Evolutionary conservation across 108 stramenopile species (phyloP).

Genomic region (Stephanodiscus minutulus): DNA sequence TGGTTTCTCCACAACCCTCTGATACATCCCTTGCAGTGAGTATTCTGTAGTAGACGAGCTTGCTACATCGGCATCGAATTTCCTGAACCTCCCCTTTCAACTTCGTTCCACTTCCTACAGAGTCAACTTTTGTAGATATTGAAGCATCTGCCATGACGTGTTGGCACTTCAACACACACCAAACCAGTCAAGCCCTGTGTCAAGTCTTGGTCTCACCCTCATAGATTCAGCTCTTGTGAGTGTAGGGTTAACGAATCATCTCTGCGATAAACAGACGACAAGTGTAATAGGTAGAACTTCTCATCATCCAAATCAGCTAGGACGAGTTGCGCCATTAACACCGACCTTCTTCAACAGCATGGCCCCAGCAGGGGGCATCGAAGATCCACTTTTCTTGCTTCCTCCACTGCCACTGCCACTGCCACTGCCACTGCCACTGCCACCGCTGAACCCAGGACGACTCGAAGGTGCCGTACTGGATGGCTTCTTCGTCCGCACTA

Average conservation of each 20-base stretch:
- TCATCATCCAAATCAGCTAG: conserved; percentile 14
- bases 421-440: neutral
- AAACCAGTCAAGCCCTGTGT: neutral
- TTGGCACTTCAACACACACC: neutral
- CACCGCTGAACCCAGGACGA: neutral
- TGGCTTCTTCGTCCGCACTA: conserved; percentile 10
- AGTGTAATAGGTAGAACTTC: neutral
- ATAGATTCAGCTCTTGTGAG: neutral
- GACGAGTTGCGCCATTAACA: conserved; percentile 8
- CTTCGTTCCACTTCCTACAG: too few species aligned
- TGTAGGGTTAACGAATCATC: neutral
- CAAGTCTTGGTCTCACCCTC: neutral
- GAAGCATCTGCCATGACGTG: neutral
- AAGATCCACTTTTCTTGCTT: neutral
- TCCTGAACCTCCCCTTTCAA: too few species aligned
- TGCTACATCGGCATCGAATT: too few species aligned
- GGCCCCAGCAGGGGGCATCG: conserved; percentile 41
- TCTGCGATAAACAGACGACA: neutral
- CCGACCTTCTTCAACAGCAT: conserved; percentile 35
- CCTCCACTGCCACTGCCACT: conserved; percentile 6
- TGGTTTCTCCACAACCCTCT: neutral
- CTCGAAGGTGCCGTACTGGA: conserved; percentile 2
- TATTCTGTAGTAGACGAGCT: too few species aligned
- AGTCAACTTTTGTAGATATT: neutral
- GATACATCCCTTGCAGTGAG: neutral